Evolutionary conservation across 305 asterid species (phyloP), one percentile per base, ranked within the genome.

Genomic region (Solanum hybrid): DNA sequence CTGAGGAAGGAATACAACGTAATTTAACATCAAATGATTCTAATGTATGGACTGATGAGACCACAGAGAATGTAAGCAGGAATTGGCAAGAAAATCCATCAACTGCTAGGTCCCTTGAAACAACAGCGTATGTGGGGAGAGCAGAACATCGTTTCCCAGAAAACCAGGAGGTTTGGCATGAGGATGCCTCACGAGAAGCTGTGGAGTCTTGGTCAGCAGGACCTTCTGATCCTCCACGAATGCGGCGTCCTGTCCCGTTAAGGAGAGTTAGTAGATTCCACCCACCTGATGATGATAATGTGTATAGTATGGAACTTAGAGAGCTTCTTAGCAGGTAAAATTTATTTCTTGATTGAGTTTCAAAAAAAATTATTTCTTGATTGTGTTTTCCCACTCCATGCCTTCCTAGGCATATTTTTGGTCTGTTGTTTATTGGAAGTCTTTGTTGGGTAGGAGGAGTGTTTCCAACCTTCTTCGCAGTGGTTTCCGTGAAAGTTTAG

Each of bases 401-500:
- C 35, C 37, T 31, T 20, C 73, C 60, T 11, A 8, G n/a, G 51
- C 10, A 85, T 89, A 36, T 37, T 66, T 85, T 10, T 87, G 88
- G 89, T 82, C 35, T 64, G 81, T 73, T 24, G 77, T 90, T 82
- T 89, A 46, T 64, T 88, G 22, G 79, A 85, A 66, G 88, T 76
- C 85, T 51, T 32, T 90, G 85, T 89, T 4, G 88, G 91, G 37
- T 92, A 97, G 99, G 98, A 96, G 99, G 93, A 96, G 99, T n/a
- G 99, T 97, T 89, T 97, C 99, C 7, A 97, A 94, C 92, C 97
- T 97, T 90, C 99, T 97, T 92, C 96, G 92, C 31, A 97, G 99
- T 93, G 98, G 99, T 89, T 97, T 97, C 89, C 98, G 99, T 38
- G 98, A 94, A 93, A 97, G 98, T 93, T 92, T 97, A 86, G 98